Percentiles rank a stretch among this genome's conserved stretches.
phyloP scores from a whole-genome alignment of 1,284 basidiomycete species.

The Trichosporon asahii region DNA sequence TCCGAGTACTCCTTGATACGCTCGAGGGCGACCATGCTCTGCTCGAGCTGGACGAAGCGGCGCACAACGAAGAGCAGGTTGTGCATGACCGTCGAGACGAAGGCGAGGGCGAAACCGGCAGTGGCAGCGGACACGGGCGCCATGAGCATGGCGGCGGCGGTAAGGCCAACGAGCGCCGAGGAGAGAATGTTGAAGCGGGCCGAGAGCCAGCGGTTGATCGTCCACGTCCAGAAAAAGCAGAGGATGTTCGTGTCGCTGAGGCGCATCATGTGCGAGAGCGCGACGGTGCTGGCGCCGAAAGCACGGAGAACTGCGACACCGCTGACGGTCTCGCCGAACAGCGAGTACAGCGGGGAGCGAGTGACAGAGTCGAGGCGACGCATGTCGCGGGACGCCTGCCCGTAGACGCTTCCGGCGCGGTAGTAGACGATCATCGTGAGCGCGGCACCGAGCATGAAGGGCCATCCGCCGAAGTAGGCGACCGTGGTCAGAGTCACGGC shows the following conservation, averaged over 20 bases:
- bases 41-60: conserved; percentile 78
- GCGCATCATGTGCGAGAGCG: conserved; percentile 78
- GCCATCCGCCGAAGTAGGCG: conserved; percentile 71
- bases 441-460: conserved; percentile 64
- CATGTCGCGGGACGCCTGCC: conserved; percentile 85
- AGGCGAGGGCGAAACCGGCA: conserved; percentile 77
- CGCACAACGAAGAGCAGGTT: conserved; percentile 63
- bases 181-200: conserved; percentile 76
- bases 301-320: conserved; percentile 79
- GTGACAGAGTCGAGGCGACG: conserved; percentile 82
- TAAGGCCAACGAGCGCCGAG: conserved; percentile 66
- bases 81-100: conserved; percentile 68
- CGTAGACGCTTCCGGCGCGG: conserved; percentile 64
- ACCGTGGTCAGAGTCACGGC: conserved; percentile 58
- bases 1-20: conserved; percentile 75
- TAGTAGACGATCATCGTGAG: conserved; percentile 60
- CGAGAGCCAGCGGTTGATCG: conserved; percentile 51
- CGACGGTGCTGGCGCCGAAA: conserved; percentile 71
- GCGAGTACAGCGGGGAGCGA: conserved; percentile 83
- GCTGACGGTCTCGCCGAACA: conserved; percentile 84
- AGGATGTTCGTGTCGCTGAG: conserved; percentile 76
- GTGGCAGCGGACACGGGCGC: conserved; percentile 69
- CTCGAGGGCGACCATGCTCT: conserved; percentile 90
- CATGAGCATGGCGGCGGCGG: conserved; percentile 65
- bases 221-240: conserved; percentile 82